A percentile compares a stretch with the other conserved stretches of the same genome.
Conservation (phyloP, 2,329 filamentous ascomycete genomes). For the Fusarium duplospermum region DNA sequence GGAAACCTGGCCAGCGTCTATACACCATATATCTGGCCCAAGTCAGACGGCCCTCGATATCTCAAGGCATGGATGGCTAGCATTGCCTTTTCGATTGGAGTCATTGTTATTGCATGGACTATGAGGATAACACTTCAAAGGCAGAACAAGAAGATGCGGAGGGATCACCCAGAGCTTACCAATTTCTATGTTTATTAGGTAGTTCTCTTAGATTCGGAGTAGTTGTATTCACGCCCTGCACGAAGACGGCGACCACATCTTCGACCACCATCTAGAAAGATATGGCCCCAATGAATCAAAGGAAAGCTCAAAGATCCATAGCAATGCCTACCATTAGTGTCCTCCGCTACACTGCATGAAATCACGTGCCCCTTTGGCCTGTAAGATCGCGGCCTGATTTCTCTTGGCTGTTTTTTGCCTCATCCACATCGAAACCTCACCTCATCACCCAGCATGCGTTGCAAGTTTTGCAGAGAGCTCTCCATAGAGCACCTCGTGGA, state of each 20-base stretch:
- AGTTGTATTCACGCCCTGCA: background rate
- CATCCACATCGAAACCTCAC: background rate
- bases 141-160: constrained; percentile 16
- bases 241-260: background rate
- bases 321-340: background rate
- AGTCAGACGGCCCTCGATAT: constrained; percentile 23
- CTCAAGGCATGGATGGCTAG: constrained; percentile 15
- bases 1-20: constrained; percentile 29
- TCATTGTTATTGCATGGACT: constrained; percentile 19
- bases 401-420: background rate
- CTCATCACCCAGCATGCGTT: background rate
- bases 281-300: background rate
- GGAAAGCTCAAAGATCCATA: background rate
- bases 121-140: constrained; percentile 13
- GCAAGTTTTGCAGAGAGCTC: background rate
- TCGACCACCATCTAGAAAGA: background rate
- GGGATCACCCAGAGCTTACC: constrained; percentile 18
- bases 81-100: constrained; percentile 24
- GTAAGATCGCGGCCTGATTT: background rate
- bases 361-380: background rate
- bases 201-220: background rate
- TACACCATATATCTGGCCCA: constrained; percentile 29
- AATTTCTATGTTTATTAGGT: constrained; percentile 28
- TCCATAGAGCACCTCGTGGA: background rate
- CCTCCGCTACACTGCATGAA: background rate